phyloP scores from a whole-genome alignment of 208 protist genomes.

The Porcisia deanei region DNA sequence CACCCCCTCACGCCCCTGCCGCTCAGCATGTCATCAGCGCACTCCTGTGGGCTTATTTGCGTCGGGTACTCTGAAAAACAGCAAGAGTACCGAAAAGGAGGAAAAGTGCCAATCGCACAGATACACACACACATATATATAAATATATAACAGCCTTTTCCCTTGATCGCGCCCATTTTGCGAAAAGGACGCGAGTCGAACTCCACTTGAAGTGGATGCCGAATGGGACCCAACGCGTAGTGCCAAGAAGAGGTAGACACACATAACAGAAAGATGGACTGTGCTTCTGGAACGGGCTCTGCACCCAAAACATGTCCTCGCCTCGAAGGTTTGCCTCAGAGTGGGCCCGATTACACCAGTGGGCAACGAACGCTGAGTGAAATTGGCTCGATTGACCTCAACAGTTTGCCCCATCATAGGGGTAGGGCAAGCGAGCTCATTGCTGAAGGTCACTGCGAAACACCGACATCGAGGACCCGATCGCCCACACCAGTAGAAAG shows the following conservation, averaged over 20 bases:
- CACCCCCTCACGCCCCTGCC: too few relatives aligned
- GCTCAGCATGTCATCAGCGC: too few relatives aligned
- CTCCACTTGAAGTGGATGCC: neutral
- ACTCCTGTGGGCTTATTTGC: too few relatives aligned
- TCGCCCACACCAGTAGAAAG: neutral
- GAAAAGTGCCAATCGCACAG: neutral
- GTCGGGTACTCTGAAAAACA: too few relatives aligned
- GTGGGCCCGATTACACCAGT: neutral
- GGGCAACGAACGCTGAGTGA: neutral
- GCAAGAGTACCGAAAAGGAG: too few relatives aligned
- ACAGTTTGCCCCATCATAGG: neutral
- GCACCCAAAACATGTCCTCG: neutral
- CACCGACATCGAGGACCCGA: neutral
- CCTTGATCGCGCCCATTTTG: neutral
- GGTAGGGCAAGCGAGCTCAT: neutral
- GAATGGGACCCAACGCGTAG: neutral
- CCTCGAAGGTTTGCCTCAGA: neutral
- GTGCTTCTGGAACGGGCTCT: neutral
- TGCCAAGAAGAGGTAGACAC: neutral
- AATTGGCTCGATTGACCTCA: neutral
- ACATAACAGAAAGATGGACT: neutral
- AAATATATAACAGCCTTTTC: neutral
- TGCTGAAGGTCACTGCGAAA: neutral
- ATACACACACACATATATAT: neutral
- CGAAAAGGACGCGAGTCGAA: neutral